Conservation (phyloP, 768 basidiomycete genomes). For the Calocera cornea region DNA sequence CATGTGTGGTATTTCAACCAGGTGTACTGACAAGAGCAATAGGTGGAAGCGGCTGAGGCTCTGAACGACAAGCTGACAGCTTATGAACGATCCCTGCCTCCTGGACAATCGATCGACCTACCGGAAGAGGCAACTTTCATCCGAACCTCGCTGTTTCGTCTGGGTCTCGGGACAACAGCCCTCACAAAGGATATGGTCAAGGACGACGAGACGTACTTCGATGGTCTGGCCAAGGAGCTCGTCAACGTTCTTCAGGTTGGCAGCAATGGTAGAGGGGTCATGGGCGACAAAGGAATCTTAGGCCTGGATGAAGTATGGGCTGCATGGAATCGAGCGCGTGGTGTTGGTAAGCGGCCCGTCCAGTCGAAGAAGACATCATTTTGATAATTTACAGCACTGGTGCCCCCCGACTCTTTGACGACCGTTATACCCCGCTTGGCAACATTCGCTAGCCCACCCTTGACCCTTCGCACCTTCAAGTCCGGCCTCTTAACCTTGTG, state of each 20-base stretch:
- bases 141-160: conserved; percentile 73
- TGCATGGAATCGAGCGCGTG: conserved; percentile 85
- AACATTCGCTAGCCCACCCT: conserved; percentile 48
- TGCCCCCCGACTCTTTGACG: conserved; percentile 80
- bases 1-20: background rate
- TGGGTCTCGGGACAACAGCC: conserved; percentile 69
- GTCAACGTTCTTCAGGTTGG: conserved; percentile 50
- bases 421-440: conserved; percentile 57
- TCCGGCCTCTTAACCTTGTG: conserved; percentile 69
- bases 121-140: conserved; percentile 80
- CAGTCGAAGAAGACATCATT: background rate
- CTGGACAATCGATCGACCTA: conserved; percentile 9
- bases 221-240: conserved; percentile 72
- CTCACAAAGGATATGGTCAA: conserved; percentile 80
- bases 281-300: conserved; percentile 66
- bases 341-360: conserved; percentile 49
- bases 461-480: conserved; percentile 50
- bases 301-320: conserved; percentile 91
- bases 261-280: conserved; percentile 38
- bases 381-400: conserved; percentile 44
- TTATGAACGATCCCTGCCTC: conserved; percentile 16
- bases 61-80: conserved; percentile 70
- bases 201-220: conserved; percentile 66
- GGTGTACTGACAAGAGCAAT: background rate
- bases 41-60: conserved; percentile 64